These are phyloP conservation scores for Onygena corvina DNA, from an alignment of 2,329 filamentous ascomycete species.

Conservation along the genomic window DNA sequence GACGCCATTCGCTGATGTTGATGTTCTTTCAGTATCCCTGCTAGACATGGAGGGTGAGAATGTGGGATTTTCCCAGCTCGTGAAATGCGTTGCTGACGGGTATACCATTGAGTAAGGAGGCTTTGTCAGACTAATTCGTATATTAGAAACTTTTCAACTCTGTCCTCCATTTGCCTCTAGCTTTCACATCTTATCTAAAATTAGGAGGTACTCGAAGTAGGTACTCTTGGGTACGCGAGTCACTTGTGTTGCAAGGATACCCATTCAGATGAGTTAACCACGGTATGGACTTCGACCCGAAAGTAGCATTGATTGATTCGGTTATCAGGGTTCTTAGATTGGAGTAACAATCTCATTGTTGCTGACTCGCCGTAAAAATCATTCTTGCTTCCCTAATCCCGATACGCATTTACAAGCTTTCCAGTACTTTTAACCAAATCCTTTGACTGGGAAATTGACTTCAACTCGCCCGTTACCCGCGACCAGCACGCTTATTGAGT, in stretches of 20 bases:
- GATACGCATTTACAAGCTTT: too few relatives aligned
- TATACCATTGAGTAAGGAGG: slow-evolving; percentile 33
- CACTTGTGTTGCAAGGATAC: too few relatives aligned
- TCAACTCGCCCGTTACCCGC: background rate
- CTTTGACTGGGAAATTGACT: background rate
- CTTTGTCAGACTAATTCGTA: background rate
- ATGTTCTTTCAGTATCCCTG: slow-evolving; percentile 48
- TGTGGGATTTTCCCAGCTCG: slow-evolving; percentile 35
- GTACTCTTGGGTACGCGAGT: too few relatives aligned
- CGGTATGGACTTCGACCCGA: too few relatives aligned
- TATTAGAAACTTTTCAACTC: background rate
- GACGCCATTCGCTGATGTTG: slow-evolving; percentile 78
- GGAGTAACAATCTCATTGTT: too few relatives aligned
- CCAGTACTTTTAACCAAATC: too few relatives aligned
- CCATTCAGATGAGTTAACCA: too few relatives aligned
- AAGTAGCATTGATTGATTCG: too few relatives aligned
- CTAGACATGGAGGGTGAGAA: slow-evolving; percentile 36
- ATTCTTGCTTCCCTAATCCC: too few relatives aligned
- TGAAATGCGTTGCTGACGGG: slow-evolving; percentile 35
- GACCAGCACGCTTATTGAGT: background rate
- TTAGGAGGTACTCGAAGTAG: background rate
- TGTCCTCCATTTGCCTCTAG: background rate
- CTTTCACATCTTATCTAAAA: background rate
- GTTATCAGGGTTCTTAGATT: too few relatives aligned
- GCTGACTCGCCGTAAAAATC: too few relatives aligned